These are phyloP conservation scores for Boletus rubroflammeus DNA, from an alignment of 768 basidiomycete species.

Conservation along the genomic window DNA sequence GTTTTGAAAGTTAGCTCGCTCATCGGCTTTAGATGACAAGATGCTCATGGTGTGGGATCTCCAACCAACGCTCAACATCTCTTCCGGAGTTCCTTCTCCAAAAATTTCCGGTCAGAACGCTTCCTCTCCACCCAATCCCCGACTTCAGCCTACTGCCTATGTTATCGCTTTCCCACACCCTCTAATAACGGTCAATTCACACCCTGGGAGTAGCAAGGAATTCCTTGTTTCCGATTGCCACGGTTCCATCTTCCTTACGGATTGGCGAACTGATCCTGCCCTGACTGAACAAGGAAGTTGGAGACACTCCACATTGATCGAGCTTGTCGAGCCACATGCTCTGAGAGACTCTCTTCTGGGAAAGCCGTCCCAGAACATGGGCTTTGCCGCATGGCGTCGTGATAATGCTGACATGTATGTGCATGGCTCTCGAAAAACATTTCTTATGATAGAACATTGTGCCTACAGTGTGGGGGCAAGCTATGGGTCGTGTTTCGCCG, in stretches of 20 bases:
- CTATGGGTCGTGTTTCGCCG: conserved; percentile 64
- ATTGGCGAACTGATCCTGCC: conserved; percentile 75
- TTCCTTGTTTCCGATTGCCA: conserved; percentile 73
- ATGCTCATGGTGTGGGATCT: conserved; percentile 88
- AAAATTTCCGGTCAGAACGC: conserved; percentile 28
- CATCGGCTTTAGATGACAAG: conserved; percentile 57
- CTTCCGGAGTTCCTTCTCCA: conserved; percentile 36
- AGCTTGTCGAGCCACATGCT: conserved; percentile 68
- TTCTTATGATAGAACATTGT: neutral
- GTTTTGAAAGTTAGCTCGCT: neutral
- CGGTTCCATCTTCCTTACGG: conserved; percentile 73
- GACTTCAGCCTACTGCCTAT: conserved; percentile 74
- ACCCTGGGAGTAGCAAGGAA: conserved; percentile 72
- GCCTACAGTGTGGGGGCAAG: conserved; percentile 64
- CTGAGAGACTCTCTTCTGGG: conserved; percentile 52
- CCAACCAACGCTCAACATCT: conserved; percentile 49
- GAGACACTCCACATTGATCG: conserved; percentile 62
- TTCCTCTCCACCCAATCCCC: conserved; percentile 32
- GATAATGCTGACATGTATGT: conserved; percentile 72
- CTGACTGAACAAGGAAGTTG: conserved; percentile 48
- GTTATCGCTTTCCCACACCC: conserved; percentile 71
- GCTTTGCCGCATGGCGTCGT: conserved; percentile 66
- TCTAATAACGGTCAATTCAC: conserved; percentile 64
- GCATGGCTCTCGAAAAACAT: neutral
- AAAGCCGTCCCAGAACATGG: conserved; percentile 43